These are phyloP conservation scores for Canariomyces notabilis DNA, from an alignment of 2,329 filamentous ascomycete genomes.

Conservation along the genomic window DNA sequence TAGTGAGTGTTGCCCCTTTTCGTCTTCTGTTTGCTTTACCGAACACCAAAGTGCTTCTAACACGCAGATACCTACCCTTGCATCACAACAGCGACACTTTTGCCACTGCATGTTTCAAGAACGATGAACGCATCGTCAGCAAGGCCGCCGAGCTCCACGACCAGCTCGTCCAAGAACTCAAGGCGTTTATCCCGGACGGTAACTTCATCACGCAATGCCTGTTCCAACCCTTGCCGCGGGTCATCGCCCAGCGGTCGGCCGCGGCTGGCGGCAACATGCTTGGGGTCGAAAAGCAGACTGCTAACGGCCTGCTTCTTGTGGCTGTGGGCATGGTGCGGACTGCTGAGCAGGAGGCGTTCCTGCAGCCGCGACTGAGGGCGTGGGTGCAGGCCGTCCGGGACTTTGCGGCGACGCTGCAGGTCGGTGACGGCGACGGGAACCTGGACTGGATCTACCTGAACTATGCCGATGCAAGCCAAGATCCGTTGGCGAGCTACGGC, in stretches of 20 bases:
- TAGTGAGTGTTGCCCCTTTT: constrained; percentile 12
- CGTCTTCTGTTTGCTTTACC: no score
- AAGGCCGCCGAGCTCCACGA: constrained; percentile 32
- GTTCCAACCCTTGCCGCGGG: constrained; percentile 26
- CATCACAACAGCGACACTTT: constrained; percentile 28
- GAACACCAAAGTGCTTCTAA: not conserved
- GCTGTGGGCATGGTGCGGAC: constrained; percentile 18
- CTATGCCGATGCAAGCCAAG: constrained; percentile 26
- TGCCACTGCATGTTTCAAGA: constrained; percentile 35
- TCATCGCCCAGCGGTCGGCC: not conserved
- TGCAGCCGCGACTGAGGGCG: constrained; percentile 17
- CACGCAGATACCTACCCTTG: not conserved
- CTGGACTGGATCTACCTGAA: constrained; percentile 26
- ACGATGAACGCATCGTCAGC: constrained; percentile 32
- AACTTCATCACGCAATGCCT: constrained; percentile 25
- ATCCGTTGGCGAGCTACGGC: constrained; percentile 26
- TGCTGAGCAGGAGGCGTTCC: constrained; percentile 18
- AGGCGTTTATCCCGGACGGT: constrained; percentile 15
- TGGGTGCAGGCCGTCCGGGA: constrained; percentile 16
- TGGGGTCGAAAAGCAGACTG: constrained; percentile 18
- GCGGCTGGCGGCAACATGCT: constrained; percentile 24
- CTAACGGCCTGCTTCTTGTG: constrained; percentile 21
- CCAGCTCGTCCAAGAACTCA: constrained; percentile 23
- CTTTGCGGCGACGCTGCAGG: constrained; percentile 15
- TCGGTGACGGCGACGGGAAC: constrained; percentile 12